phyloP scores from a whole-genome alignment of 306 rosid genomes.

The Carpinus viminea region DNA sequence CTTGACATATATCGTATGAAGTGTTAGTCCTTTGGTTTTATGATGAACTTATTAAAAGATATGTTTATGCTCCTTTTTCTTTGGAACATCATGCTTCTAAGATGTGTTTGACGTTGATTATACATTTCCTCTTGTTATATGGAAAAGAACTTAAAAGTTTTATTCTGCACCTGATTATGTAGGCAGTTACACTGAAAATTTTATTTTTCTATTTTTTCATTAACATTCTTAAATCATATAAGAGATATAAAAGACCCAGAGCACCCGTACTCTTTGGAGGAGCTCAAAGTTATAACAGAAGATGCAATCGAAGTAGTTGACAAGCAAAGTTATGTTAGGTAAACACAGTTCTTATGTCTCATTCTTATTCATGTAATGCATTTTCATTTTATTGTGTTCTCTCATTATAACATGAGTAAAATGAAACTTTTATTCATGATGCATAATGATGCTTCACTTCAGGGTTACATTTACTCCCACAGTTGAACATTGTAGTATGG shows the following conservation, averaged over 20 bases:
- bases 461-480: constrained; percentile 97
- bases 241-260: constrained; percentile 96
- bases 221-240: constrained; percentile 74
- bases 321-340: constrained; percentile 73
- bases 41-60: neutral
- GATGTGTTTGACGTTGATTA: neutral
- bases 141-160: neutral
- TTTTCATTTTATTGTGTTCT: neutral
- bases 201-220: constrained; percentile 16
- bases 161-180: neutral
- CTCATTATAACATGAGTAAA: neutral
- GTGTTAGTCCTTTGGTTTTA: neutral
- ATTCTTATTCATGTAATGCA: neutral
- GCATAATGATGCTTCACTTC: constrained; percentile 28
- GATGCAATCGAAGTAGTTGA: constrained; percentile 88
- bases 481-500: constrained; percentile 97
- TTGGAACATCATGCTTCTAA: neutral
- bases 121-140: neutral
- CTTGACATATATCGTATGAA: neutral
- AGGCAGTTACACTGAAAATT: neutral
- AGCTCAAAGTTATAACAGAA: constrained; percentile 90
- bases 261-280: constrained; percentile 88
- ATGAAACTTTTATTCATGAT: neutral
- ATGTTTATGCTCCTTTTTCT: neutral
- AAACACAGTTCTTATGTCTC: neutral